phyloP scores from a whole-genome alignment of 495 filamentous ascomycete species.

The Podospora pseudocomata region DNA sequence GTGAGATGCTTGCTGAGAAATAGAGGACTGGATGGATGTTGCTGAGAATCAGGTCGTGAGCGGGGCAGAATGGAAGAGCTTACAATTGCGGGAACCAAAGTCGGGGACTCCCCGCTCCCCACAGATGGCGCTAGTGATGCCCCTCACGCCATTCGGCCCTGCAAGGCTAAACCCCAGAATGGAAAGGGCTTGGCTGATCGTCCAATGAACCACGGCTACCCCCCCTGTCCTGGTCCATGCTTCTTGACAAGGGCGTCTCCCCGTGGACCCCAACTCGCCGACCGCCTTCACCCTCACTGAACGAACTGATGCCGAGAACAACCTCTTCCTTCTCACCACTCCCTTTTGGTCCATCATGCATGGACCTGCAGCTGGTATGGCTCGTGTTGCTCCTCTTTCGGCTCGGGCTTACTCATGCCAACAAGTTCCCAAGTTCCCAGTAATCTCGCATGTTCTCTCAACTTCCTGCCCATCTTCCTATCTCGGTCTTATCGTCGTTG shows the following conservation, averaged over 20 bases:
- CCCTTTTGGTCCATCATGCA: background rate
- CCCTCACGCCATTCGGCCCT: constrained; percentile 18
- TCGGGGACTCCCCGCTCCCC: constrained; percentile 7
- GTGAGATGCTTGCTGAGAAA: background rate
- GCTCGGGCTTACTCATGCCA: constrained; percentile 2
- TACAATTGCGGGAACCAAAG: background rate
- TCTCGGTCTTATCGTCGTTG: too few species aligned
- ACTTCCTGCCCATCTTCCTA: background rate
- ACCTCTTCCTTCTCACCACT: background rate
- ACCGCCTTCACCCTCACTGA: background rate
- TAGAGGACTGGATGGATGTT: background rate
- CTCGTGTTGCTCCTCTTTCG: background rate
- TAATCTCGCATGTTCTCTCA: background rate
- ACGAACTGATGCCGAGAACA: background rate
- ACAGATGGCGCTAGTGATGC: constrained; percentile 10
- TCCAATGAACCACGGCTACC: constrained; percentile 20
- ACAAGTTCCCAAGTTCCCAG: background rate
- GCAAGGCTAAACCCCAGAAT: constrained; percentile 16
- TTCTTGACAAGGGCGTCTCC: constrained; percentile 12
- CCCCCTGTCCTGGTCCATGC: constrained; percentile 12
- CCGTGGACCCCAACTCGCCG: background rate
- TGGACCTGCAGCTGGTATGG: constrained; percentile 1
- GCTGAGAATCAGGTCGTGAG: too few species aligned
- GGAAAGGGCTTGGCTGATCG: constrained; percentile 5
- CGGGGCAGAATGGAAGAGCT: too few species aligned